Evolutionary conservation across 2,329 filamentous ascomycete genomes (phyloP), one percentile per base, ranked within the genome.

Genomic region (Lasiodiplodia hormozganensis): DNA sequence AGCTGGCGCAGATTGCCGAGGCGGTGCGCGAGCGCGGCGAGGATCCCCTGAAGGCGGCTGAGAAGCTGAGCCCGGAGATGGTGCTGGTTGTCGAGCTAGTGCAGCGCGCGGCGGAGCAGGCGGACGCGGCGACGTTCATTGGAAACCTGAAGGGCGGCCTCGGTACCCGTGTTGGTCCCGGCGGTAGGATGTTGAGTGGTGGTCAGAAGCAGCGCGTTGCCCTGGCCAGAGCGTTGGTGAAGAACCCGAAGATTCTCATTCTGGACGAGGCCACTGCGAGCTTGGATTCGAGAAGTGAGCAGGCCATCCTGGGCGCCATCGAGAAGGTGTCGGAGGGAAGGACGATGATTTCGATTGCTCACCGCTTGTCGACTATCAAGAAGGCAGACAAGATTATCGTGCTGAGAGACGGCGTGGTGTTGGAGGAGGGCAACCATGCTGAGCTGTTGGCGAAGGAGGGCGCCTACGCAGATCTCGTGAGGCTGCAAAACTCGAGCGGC

Each of bases 241-340:
- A 84, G 3, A 82, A 89, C 56, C 87, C 87, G 2, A 81, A 81
- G 62, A 85, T 90, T 10, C 79, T 90, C 3, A 81, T 90, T 12
- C 79, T 90, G 2, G 88, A 90, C 54, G 88, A 90, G 73, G 87
- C 88, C 2, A 90, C 88, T 1, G 84, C 87, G 0, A 83, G 88
- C 1, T 80, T 90, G 0, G 88, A 90, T 73, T 87, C 87, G 16
- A 82, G 82, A 2, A 87, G 84, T 57, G 88, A 90, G 73, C 81
- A 80, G 54, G 81, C 83, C 4, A 88, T 90, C 53, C 85, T 88
- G 72, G 71, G 70, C 52, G 77, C 79, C 3, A 77, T 81, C 28
- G 77, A 78, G 21, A 73, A 72, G 21, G 76, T 75, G 18, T 76
- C 76, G 4, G 57, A 73, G 25, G 77, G 77, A 6, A 71, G 79